Evolutionary conservation across 2,329 filamentous ascomycete species (phyloP), one percentile per base, ranked within the genome.

Genomic region (Zalaria obscura): DNA sequence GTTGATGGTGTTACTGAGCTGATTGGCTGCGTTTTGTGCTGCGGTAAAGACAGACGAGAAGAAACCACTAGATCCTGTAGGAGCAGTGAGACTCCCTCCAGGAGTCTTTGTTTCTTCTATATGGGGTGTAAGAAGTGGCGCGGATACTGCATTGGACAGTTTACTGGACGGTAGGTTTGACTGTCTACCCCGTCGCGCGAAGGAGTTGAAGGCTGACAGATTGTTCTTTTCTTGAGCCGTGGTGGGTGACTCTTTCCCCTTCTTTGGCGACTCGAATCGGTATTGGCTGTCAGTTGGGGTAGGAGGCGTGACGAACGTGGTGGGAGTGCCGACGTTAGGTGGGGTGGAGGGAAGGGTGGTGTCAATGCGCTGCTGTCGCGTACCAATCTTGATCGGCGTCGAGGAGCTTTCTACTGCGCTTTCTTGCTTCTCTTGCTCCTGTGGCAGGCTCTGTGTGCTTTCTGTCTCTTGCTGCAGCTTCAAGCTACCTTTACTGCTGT

Each of bases 1-100:
- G 38, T 76, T 75, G 37, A 95, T 80, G 38, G 79, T 85, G 48
- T 74, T 84, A 50, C 73, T 85, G 4, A 88, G 60, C 11, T 76
- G 78, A 48, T 68, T 86, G 9, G 88, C 87, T 35, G 89, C 89
- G 71, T 82, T 95, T 61, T 96, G 89, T 11, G 91, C 91, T 36
- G 82, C 89, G 34, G 86, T 89, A 48, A 98, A 77, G 56, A 98
- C 83, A 26, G 84, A 88, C 4, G 86, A 93, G 63, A 98, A 96
- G 66, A 98, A 96, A 1, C 87, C 80, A 32, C 60, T 60, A 28
- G 61, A 62, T 41, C 64, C 63, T 39, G 63, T 61, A 28, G 62
- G 64, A 33, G 59, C 56, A 27, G 63, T 62, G n/a, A 67, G 58
- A 37, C 73, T 68, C 41, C 75, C 71, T 27, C 73, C 67, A 29